Evolutionary conservation across 2,329 filamentous ascomycete species (phyloP).

Genomic region (Aspergillus piperis): DNA sequence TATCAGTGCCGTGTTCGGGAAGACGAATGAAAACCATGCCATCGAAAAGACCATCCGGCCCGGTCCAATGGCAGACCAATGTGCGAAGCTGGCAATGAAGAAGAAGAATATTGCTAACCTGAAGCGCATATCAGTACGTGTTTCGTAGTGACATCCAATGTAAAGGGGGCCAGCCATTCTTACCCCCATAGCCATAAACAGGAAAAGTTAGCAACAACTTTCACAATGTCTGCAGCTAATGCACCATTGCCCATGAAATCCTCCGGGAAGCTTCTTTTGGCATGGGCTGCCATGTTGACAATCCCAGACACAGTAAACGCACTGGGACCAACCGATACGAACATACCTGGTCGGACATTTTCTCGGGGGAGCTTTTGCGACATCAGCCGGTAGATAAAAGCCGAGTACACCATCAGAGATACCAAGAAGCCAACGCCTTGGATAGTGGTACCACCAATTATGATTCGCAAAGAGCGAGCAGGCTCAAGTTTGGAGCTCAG

Average conservation of each 20-base stretch:
- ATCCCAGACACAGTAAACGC: slow-evolving; percentile 67
- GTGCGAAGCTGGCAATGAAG: slow-evolving; percentile 72
- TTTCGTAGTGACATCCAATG: neutral
- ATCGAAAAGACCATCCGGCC: slow-evolving; percentile 73
- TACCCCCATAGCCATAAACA: slow-evolving; percentile 77
- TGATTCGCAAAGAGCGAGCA: slow-evolving; percentile 53
- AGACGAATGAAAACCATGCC: slow-evolving; percentile 83
- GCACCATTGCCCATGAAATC: slow-evolving; percentile 61
- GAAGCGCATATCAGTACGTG: slow-evolving; percentile 13
- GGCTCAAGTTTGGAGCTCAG: slow-evolving; percentile 52
- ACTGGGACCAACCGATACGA: slow-evolving; percentile 77
- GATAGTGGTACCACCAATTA: slow-evolving; percentile 61
- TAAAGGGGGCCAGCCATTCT: slow-evolving; percentile 10
- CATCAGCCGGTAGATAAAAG: slow-evolving; percentile 85
- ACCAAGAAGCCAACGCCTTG: slow-evolving; percentile 67
- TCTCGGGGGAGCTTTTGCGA: slow-evolving; percentile 81
- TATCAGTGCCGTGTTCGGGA: slow-evolving; percentile 74
- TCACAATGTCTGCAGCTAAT: slow-evolving; percentile 57
- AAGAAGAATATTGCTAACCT: slow-evolving; percentile 82
- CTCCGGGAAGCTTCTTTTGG: slow-evolving; percentile 50
- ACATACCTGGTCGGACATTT: slow-evolving; percentile 77
- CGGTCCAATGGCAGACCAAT: slow-evolving; percentile 66
- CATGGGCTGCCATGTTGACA: slow-evolving; percentile 57
- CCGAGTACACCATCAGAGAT: slow-evolving; percentile 76
- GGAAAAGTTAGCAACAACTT: slow-evolving; percentile 61